Conservation (phyloP, 1,139 yeast genomes). For the Geotrichum phurueaensis region DNA sequence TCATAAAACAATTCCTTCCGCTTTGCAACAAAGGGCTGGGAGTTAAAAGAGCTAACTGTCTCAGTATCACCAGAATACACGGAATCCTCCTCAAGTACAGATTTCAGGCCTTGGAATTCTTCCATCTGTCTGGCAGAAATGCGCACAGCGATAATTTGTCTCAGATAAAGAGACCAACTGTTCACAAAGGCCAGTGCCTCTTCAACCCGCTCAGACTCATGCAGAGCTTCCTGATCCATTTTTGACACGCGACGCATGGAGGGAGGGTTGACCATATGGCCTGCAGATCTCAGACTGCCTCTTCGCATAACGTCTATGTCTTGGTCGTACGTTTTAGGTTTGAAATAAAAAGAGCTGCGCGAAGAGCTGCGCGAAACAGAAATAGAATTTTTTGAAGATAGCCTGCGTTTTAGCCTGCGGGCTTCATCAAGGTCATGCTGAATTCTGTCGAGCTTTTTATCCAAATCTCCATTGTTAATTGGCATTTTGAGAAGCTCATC, state of each 20-base stretch:
- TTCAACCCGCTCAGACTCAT: slow-evolving; percentile 21
- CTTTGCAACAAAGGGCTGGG: background rate
- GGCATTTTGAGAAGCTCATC: background rate
- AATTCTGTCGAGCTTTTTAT: slow-evolving; percentile 9
- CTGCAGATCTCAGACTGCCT: slow-evolving; percentile 2
- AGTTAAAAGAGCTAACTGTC: slow-evolving; percentile 7
- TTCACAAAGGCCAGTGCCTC: slow-evolving; percentile 33
- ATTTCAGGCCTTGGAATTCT: slow-evolving; percentile 4
- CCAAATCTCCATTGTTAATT: background rate
- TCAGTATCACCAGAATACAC: slow-evolving; percentile 12
- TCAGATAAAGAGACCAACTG: slow-evolving; percentile 34
- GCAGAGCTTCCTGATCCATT: slow-evolving; percentile 2
- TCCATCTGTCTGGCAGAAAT: slow-evolving; percentile 25
- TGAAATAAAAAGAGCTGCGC: slow-evolving; percentile 1
- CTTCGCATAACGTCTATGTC: background rate
- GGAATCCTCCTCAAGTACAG: slow-evolving; percentile 7
- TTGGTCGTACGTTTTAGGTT: background rate
- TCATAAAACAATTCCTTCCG: slow-evolving; percentile 1
- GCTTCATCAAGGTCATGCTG: slow-evolving; percentile 14
- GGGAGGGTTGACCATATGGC: slow-evolving; percentile 6
- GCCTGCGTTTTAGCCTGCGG: slow-evolving; percentile 4
- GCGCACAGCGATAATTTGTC: slow-evolving; percentile 33
- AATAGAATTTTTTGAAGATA: slow-evolving; percentile 4
- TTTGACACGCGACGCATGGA: slow-evolving; percentile 1
- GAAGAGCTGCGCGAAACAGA: slow-evolving; percentile 5